Base-by-base conservation (phyloP, 177 flowering plant genomes). In the Tripterygium wilfordii region DNA sequence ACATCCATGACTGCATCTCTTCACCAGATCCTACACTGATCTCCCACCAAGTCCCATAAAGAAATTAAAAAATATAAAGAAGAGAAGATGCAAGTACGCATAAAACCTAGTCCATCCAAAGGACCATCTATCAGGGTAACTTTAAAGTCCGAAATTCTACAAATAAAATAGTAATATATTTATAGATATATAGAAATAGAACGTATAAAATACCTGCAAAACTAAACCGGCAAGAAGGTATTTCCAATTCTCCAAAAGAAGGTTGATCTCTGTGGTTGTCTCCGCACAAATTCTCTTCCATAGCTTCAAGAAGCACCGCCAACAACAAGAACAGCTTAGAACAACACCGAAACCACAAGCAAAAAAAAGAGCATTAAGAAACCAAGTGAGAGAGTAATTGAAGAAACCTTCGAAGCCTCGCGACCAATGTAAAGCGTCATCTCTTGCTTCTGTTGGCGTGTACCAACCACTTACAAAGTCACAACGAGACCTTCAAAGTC, bases 401-500 rank as follows among this genome's bases (percentile, higher is more conserved):
- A n/a, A 10, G 17, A 18, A 52, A 89, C 97, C 97, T 89, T 89
- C 2, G 97, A 80, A 65, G 86, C 78, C 66, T 88, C 91, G 64
- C 97, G 88, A 73, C 88, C 80, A 66, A 85, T 75, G 82, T 85
- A 81, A 79, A 81, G 53, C 68, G 87, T 72, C 97, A 88, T 88
- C 47, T 44, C 8, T 23, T 24, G 29, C 37, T 3, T 17, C 43
- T 58, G 20, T 48, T 57, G 45, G 22, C 49, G 57, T 50, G 45
- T 28, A 51, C 44, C 57, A 63, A 55, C 2, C 8, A 7, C 37
- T n/a, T 55, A 53, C n/a, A n/a, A n/a, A n/a, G n/a, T n/a, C n/a
- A n/a, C n/a, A n/a, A n/a, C n/a, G n/a, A n/a, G n/a, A n/a, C n/a
- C n/a, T n/a, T n/a, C n/a, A n/a, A n/a, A n/a, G n/a, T n/a, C n/a